These are phyloP conservation scores for Kurtzmaniella natalensis DNA, from an alignment of 1,139 yeast genomes.

Conservation along the genomic window DNA sequence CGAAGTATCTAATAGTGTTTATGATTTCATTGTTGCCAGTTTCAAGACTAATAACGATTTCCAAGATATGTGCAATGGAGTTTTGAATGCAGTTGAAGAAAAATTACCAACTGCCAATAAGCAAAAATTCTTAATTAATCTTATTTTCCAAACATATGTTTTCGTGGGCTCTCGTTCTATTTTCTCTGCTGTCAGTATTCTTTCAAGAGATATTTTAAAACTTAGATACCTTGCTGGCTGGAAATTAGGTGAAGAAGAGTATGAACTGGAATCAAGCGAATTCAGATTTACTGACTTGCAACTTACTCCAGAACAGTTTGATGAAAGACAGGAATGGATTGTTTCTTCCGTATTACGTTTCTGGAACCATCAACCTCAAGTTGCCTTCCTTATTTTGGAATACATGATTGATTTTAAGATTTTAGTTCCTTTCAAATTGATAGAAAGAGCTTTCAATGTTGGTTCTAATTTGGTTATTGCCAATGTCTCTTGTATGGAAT, in stretches of 20 bases:
- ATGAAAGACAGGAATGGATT: slow-evolving; percentile 37
- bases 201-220: slow-evolving; percentile 52
- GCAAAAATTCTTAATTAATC: slow-evolving; percentile 50
- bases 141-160: slow-evolving; percentile 69
- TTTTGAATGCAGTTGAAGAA: slow-evolving; percentile 19
- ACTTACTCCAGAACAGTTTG: slow-evolving; percentile 31
- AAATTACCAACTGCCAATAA: slow-evolving; percentile 22
- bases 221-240: slow-evolving; percentile 42
- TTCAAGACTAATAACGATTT: slow-evolving; percentile 40
- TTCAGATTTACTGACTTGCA: slow-evolving; percentile 34
- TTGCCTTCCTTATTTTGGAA: slow-evolving; percentile 68
- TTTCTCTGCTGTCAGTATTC: slow-evolving; percentile 75
- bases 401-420: slow-evolving; percentile 53
- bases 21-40: slow-evolving; percentile 40
- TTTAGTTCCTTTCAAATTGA: slow-evolving; percentile 36
- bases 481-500: slow-evolving; percentile 46
- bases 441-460: slow-evolving; percentile 39
- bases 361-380: slow-evolving; percentile 82
- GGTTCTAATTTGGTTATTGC: slow-evolving; percentile 33
- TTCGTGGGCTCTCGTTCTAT: slow-evolving; percentile 86
- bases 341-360: slow-evolving; percentile 66
- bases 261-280: slow-evolving; percentile 22
- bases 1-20: slow-evolving; percentile 34
- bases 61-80: slow-evolving; percentile 28
- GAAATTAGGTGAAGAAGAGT: slow-evolving; percentile 23